A percentile compares a stretch with the other conserved stretches of the same genome.
Evolutionary conservation across 805 yeast species (phyloP).

Genomic region (Zygosaccharomyces lentus): DNA sequence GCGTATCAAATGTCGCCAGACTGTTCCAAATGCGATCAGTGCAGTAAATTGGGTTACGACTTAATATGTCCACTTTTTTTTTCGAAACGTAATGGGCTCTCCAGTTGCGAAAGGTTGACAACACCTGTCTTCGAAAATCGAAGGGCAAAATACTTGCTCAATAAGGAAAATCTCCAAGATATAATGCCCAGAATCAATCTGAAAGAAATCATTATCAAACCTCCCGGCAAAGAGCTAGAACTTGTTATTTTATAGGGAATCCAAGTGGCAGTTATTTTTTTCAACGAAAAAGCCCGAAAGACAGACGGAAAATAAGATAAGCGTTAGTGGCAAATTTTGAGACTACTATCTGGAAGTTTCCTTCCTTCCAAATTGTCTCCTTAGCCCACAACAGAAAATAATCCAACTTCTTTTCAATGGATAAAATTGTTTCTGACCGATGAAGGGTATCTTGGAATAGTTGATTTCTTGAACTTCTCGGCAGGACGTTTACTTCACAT

Average conservation of each 20-base stretch:
- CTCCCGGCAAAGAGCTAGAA: slow-evolving; percentile 21
- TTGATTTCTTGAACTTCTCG: too few relatives aligned
- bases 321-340: too few relatives aligned
- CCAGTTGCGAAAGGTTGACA: slow-evolving; percentile 10
- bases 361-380: too few relatives aligned
- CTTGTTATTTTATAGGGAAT: slow-evolving; percentile 19
- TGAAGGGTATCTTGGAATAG: too few relatives aligned
- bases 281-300: too few relatives aligned
- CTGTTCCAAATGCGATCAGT: background rate
- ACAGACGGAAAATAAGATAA: too few relatives aligned
- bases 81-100: slow-evolving; percentile 28
- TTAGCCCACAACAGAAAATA: too few relatives aligned
- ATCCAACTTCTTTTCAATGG: too few relatives aligned
- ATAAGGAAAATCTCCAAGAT: slow-evolving; percentile 18
- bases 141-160: slow-evolving; percentile 15
- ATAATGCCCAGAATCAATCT: slow-evolving; percentile 19
- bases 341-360: too few relatives aligned
- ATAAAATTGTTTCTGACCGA: too few relatives aligned
- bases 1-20: background rate
- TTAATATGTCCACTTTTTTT: slow-evolving; percentile 20
- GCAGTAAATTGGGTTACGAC: background rate
- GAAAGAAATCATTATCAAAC: slow-evolving; percentile 20
- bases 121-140: background rate
- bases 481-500: too few relatives aligned
- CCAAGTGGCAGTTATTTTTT: too few relatives aligned